Base-by-base conservation (phyloP, 495 filamentous ascomycete species). In the Extremus antarcticus region DNA sequence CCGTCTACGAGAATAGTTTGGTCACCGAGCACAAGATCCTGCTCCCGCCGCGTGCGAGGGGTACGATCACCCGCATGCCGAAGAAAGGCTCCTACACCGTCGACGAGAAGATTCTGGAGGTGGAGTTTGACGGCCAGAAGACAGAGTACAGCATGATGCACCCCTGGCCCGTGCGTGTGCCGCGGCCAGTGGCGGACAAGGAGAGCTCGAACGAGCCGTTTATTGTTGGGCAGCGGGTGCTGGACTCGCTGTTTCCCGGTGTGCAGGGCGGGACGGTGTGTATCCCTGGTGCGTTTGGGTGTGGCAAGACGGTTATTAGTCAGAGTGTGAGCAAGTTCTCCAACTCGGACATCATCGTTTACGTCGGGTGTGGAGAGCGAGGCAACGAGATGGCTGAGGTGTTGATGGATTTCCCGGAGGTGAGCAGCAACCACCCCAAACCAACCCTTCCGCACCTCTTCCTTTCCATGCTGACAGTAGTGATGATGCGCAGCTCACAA, bases 361-460 rank as follows among this genome's bases (percentile, higher is more conserved):
- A 99, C 70, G 92, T 99, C 59, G 92, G 92, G 45, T 95, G 94
- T 66, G 92, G 92, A 64, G 92, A 99, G 77, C 89, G 92, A 57
- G 92, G 92, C 62, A 99, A 97, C 67, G 92, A 97, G 72, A 99
- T 99, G 92, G 92, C 92, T 59, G 92, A 99, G 78, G 92, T 99
- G 58, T 80, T 99, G 78, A 96, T 95, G 87, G 92, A 99, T 71
- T 99, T 99, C 80, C 92, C 92, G 40, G 88, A 87, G 68, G 81
- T 83, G 66, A 50, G 68, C 13, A 2, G 25, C 20, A 51, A 16
- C 32, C 10, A n/a, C 13, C 21, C 15, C 43, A 13, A 1, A 50
- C 19, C 3, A 22, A 32, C 17, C 50, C 16, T 47, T 40, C 43
- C 48, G 62, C 35, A 51, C 20, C 8, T 22, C 50, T 41, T 24